Base-by-base conservation (phyloP, 768 basidiomycete species). In the Suillus fuscotomentosus region DNA sequence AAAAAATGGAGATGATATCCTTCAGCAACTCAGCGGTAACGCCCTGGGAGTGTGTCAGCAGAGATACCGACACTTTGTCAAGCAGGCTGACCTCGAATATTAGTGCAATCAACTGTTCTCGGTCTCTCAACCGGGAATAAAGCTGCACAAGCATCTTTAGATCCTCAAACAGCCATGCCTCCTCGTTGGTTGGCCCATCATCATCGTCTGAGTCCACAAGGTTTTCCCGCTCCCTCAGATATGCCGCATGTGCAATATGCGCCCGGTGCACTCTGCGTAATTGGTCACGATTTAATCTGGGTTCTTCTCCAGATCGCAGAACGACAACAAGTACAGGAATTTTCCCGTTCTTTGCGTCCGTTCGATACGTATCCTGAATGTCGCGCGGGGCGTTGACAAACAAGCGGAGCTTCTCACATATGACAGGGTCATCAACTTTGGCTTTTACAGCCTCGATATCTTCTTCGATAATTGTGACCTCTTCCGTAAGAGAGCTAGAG, bases 1-100 rank as follows among this genome's bases (percentile, higher is more conserved):
- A 99, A 77, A 99, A 99, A 64, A 99, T 99, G 22, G 97, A 98
- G 70, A 99, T 94, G 65, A 99, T 98, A 74, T 99, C 97, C 76
- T 96, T 98, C 71, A 99, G 80, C 31, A 99, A 81, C 41, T 99
- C 97, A 2, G 97, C 89, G 0, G 97, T 99, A 53, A 89, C 89
- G 24, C 97, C 96, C 96, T 99, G 42, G 8, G 24, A 5, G 41
- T 60, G 50, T 48, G 63, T 48, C 42, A 65, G 43, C 54, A n/a
- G 5, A 27, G 27, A 50, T 17, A 27, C 13, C 20, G 13, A 31
- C 36, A 20, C 6, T 27, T 15, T 11, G 24, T 41, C 65, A 1
- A n/a, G 57, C 10, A 27, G 36, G 67, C 84, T 62, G 62, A 90
- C 96, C 88, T 99, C 96, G 67, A 99, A 99, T 51, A 99, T 90